These are phyloP conservation scores for Zygosaccharomyces lentus DNA, from an alignment of 805 yeast genomes.

Conservation along the genomic window DNA sequence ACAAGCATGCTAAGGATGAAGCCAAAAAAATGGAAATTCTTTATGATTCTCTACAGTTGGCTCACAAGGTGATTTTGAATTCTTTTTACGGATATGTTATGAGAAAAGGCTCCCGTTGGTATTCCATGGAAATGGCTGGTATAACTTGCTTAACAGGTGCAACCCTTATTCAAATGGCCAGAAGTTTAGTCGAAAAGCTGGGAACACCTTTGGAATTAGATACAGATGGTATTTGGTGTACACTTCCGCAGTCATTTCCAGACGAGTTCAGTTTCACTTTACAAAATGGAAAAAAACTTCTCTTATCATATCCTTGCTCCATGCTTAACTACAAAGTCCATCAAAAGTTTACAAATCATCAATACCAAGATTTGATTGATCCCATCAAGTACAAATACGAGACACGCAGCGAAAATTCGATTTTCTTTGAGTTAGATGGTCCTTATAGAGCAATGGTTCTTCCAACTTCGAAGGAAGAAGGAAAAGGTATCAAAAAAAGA, in stretches of 20 bases:
- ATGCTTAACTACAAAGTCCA: slow-evolving; percentile 94
- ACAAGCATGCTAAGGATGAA: slow-evolving; percentile 69
- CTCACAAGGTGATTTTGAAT: slow-evolving; percentile 93
- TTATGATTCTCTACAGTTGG: slow-evolving; percentile 92
- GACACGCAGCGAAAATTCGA: slow-evolving; percentile 83
- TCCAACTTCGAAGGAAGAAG: slow-evolving; percentile 97
- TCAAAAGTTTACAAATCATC: slow-evolving; percentile 85
- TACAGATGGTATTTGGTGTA: slow-evolving; percentile 99
- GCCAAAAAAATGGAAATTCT: slow-evolving; percentile 91
- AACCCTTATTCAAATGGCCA: slow-evolving; percentile 95
- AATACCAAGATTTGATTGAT: slow-evolving; percentile 83
- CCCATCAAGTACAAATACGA: slow-evolving; percentile 63
- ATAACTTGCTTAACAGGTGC: slow-evolving; percentile 98
- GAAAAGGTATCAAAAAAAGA: slow-evolving; percentile 91
- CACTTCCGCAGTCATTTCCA: slow-evolving; percentile 87
- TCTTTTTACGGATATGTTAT: slow-evolving; percentile 97
- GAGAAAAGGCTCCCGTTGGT: slow-evolving; percentile 99
- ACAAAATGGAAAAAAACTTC: slow-evolving; percentile 71
- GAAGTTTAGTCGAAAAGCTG: slow-evolving; percentile 81
- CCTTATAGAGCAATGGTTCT: slow-evolving; percentile 96
- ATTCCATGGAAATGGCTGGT: slow-evolving; percentile 99
- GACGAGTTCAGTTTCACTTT: slow-evolving; percentile 72
- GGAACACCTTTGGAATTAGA: slow-evolving; percentile 96
- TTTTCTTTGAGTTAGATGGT: slow-evolving; percentile 97
- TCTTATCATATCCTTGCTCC: slow-evolving; percentile 88